phyloP scores from a whole-genome alignment of 768 basidiomycete genomes.

The Tephrocybe sp. region DNA sequence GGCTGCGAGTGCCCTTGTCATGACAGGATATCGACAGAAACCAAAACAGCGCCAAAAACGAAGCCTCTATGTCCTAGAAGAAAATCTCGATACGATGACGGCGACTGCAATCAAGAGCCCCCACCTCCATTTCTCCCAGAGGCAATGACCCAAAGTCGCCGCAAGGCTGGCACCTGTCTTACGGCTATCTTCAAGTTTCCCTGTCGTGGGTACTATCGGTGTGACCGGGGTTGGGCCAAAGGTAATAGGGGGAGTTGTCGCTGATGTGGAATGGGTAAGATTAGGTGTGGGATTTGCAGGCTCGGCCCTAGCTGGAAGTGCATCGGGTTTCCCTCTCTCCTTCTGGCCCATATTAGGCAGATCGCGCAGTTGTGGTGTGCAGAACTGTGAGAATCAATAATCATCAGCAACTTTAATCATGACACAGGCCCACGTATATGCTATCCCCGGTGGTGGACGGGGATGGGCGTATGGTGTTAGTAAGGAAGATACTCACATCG shows the following conservation, averaged over 20 bases:
- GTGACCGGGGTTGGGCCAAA: constrained; percentile 2
- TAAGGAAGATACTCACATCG: constrained; percentile 52
- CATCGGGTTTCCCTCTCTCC: constrained; percentile 55
- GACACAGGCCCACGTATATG: too few relatives aligned
- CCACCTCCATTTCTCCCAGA: constrained; percentile 87
- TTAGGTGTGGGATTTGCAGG: constrained; percentile 7
- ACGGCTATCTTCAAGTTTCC: constrained; percentile 25
- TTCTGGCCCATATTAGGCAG: constrained; percentile 93
- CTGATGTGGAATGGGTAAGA: constrained; percentile 7
- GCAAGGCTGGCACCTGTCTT: constrained; percentile 47
- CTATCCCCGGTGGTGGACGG: neutral
- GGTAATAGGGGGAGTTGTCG: constrained; percentile 7
- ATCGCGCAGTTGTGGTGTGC: constrained; percentile 59
- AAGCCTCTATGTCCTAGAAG: constrained; percentile 39
- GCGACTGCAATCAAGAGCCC: constrained; percentile 76
- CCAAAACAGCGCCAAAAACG: constrained; percentile 10
- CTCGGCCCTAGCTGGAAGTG: constrained; percentile 15
- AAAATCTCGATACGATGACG: constrained; percentile 73
- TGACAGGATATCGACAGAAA: constrained; percentile 1
- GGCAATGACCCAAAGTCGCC: constrained; percentile 58
- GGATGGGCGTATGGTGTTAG: neutral
- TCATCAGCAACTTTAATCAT: constrained; percentile 8
- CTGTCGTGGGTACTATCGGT: neutral
- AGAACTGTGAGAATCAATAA: constrained; percentile 51
- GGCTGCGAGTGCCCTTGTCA: neutral